phyloP scores from a whole-genome alignment of 768 basidiomycete species.

The Crassisporium funariophilum region DNA sequence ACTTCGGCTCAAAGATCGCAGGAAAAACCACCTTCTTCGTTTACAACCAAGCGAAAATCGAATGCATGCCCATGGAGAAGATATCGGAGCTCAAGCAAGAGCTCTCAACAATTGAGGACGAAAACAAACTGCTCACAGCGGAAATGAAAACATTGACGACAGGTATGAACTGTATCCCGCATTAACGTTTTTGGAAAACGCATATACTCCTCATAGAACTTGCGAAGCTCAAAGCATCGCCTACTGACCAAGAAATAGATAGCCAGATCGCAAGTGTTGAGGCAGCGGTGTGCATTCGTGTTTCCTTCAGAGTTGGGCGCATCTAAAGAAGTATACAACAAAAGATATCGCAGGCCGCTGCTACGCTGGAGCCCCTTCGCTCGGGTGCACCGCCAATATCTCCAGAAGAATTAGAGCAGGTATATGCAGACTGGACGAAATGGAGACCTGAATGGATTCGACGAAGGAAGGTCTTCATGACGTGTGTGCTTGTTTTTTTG shows the following conservation, averaged over 20 bases:
- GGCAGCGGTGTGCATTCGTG: slow-evolving; percentile 46
- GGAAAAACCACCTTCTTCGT: slow-evolving; percentile 90
- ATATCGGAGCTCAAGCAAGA: slow-evolving; percentile 63
- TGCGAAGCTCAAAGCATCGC: slow-evolving; percentile 57
- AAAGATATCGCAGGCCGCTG: slow-evolving; percentile 52
- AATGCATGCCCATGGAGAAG: slow-evolving; percentile 62
- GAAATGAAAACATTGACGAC: slow-evolving; percentile 52
- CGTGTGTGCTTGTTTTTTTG: slow-evolving; percentile 47
- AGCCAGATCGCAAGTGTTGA: slow-evolving; percentile 51
- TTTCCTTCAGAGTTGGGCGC: slow-evolving; percentile 8
- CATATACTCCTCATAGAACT: slow-evolving; percentile 52
- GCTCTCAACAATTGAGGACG: slow-evolving; percentile 56
- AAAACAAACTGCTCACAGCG: slow-evolving; percentile 51
- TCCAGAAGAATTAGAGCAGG: slow-evolving; percentile 63
- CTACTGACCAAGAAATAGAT: slow-evolving; percentile 71
- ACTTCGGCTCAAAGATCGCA: slow-evolving; percentile 26
- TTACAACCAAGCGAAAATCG: slow-evolving; percentile 74
- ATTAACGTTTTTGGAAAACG: slow-evolving; percentile 5
- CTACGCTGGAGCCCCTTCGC: slow-evolving; percentile 64
- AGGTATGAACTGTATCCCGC: slow-evolving; percentile 36
- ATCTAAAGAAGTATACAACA: slow-evolving; percentile 7
- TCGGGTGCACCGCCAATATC: slow-evolving; percentile 69
- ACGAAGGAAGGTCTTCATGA: slow-evolving; percentile 74
- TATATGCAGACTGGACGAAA: slow-evolving; percentile 75
- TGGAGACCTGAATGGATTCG: slow-evolving; percentile 84